These are phyloP conservation scores for Fagopyrum homotropicum DNA, from an alignment of 148 eudicot species.

Conservation along the genomic window DNA sequence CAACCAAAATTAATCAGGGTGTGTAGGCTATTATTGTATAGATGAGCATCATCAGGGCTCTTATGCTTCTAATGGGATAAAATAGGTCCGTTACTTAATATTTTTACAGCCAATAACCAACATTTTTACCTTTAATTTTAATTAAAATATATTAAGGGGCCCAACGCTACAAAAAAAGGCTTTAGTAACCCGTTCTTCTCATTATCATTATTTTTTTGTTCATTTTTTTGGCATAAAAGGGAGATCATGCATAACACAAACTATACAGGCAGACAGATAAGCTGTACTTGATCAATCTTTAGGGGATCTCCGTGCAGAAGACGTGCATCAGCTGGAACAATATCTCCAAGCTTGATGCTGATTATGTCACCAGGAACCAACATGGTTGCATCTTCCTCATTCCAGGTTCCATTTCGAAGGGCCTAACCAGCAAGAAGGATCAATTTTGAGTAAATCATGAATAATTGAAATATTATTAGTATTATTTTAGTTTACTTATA, in stretches of 20 bases:
- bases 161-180: too few species aligned
- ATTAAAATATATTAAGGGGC: too few species aligned
- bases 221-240: not conserved
- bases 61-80: too few species aligned
- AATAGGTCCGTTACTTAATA: too few species aligned
- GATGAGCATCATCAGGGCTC: too few species aligned
- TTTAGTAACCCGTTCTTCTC: too few species aligned
- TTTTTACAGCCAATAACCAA: not conserved
- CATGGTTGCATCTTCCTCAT: slow-evolving; percentile 33
- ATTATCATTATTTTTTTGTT: too few species aligned
- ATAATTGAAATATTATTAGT: not conserved
- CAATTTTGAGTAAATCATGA: not conserved
- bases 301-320: slow-evolving; percentile 41
- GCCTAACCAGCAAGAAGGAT: slow-evolving; percentile 15
- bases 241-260: not conserved
- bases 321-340: slow-evolving; percentile 42
- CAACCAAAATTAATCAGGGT: too few species aligned
- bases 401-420: slow-evolving; percentile 33
- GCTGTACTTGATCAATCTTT: slow-evolving; percentile 33
- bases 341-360: slow-evolving; percentile 37
- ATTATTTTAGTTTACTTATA: not conserved
- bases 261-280: not conserved
- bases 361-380: slow-evolving; percentile 39
- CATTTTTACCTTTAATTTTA: too few species aligned
- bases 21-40: too few species aligned